A percentile compares a stretch with the other conserved stretches of the same genome.
These are phyloP conservation scores for Candida ulmi DNA, from an alignment of 805 yeast species.

Conservation along the genomic window DNA sequence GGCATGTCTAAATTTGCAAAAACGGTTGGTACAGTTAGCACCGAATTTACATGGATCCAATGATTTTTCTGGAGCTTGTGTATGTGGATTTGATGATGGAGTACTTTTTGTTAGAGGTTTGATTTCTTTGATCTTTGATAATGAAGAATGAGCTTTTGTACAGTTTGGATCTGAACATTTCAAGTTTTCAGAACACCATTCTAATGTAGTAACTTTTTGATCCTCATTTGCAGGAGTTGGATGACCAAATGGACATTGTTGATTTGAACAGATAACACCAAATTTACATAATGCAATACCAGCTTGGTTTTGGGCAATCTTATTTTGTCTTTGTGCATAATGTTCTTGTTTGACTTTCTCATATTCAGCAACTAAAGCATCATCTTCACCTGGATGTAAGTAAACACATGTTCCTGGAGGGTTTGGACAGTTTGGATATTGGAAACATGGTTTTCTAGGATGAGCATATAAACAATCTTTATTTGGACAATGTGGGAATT, in stretches of 20 bases:
- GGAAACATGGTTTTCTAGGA: conserved; percentile 71
- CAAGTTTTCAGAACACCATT: conserved; percentile 75
- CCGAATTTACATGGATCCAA: conserved; percentile 85
- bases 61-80: conserved; percentile 36
- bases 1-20: conserved; percentile 85
- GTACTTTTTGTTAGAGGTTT: conserved; percentile 19
- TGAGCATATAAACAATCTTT: conserved; percentile 72
- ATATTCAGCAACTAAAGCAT: conserved; percentile 59
- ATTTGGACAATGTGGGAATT: conserved; percentile 64
- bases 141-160: conserved; percentile 78
- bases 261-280: conserved; percentile 70
- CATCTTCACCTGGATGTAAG: conserved; percentile 84
- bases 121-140: conserved; percentile 40
- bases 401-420: conserved; percentile 78
- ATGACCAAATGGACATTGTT: conserved; percentile 82
- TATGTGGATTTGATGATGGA: conserved; percentile 12
- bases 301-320: conserved; percentile 26
- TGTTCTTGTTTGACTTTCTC: conserved; percentile 55
- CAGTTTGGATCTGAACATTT: conserved; percentile 59
- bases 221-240: conserved; percentile 82
- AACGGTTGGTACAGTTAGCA: conserved; percentile 64
- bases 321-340: conserved; percentile 31
- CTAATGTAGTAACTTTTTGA: conserved; percentile 59
- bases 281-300: conserved; percentile 69
- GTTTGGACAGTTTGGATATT: conserved; percentile 73